Base-by-base conservation (phyloP, 805 yeast species). In the Clavispora santaluciae region DNA sequence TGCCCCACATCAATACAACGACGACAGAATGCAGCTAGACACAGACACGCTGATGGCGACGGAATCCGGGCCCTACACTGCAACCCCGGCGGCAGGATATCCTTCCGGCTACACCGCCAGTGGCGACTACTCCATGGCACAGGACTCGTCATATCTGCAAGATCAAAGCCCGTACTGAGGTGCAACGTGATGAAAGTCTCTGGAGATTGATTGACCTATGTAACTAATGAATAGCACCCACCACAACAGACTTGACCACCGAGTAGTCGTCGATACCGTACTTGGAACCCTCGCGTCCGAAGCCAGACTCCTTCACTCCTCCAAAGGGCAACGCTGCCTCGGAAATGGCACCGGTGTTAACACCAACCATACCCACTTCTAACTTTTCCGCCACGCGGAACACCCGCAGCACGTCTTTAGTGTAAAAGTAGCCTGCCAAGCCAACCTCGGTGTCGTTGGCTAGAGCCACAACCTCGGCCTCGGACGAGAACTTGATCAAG, bases 331-430 rank as follows among this genome's bases (percentile, higher is more conserved):
- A 56, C n/a, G 83, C 72, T 15, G 84, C 75, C 45, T 68, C 91
- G 13, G 86, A 77, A 41, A 86, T 75, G 9, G 75, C 64, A 21
- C 93, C 93, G 9, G 88, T 78, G 63, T 86, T 86, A 42, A 78
- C 80, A 31, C 93, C 93, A 39, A 86, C 75, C 95, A 86, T 86
- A 36, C 95, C 95, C 22, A 73, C 78, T 49, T 86, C 79, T 39
- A 86, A 68, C 20, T 70, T 77, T 61, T 83, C 89, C 23, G 86
- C 80, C 7, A 83, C 77, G 41, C 73, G 68, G 61, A 80, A 72
- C 7, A 81, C 68, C 36, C 80, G 71, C 36, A 67, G 57, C 41
- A 79, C 59, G 59, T 82, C 75, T 39, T 68, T 58, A 16, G 89
- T 73, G 66, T 59, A 85, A 60, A 86, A 75, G 59, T 86, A 86